phyloP scores from a whole-genome alignment of 305 asterid species.

The Fraxinus velutina region DNA sequence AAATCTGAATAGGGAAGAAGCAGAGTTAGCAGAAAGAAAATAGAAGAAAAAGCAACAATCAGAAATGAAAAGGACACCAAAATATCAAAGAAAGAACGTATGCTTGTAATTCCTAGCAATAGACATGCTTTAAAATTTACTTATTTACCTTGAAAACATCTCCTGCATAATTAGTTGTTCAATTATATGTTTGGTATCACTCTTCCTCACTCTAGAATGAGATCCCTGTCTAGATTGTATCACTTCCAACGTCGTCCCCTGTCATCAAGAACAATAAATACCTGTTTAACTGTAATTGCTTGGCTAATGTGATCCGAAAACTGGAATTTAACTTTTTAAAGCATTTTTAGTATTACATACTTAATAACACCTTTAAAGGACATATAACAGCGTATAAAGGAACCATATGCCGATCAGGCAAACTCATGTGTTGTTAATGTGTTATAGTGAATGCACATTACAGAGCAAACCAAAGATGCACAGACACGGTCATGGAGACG shows the following conservation, averaged over 20 bases:
- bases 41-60: not conserved
- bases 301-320: not conserved
- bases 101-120: not conserved
- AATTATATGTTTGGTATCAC: conserved; percentile 49
- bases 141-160: conserved; percentile 60
- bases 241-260: conserved; percentile 23
- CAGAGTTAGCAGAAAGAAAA: not conserved
- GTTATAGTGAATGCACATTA: not conserved
- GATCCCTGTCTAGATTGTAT: conserved; percentile 29
- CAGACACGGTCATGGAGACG: not conserved
- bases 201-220: conserved; percentile 31
- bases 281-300: not conserved
- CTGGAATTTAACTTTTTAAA: not conserved
- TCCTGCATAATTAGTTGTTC: conserved; percentile 61
- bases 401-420: not conserved
- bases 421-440: not conserved
- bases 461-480: not conserved
- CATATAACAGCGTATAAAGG: not conserved
- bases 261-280: conserved; percentile 7
- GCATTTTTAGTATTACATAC: not conserved
- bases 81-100: not conserved
- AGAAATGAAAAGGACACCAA: not conserved
- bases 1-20: conserved; percentile 9
- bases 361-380: not conserved
- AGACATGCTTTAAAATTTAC: conserved; percentile 9